Percentiles rank a stretch among this genome's conserved stretches.
Conservation (phyloP, 805 yeast species). For the Starmerella scarabaei region DNA sequence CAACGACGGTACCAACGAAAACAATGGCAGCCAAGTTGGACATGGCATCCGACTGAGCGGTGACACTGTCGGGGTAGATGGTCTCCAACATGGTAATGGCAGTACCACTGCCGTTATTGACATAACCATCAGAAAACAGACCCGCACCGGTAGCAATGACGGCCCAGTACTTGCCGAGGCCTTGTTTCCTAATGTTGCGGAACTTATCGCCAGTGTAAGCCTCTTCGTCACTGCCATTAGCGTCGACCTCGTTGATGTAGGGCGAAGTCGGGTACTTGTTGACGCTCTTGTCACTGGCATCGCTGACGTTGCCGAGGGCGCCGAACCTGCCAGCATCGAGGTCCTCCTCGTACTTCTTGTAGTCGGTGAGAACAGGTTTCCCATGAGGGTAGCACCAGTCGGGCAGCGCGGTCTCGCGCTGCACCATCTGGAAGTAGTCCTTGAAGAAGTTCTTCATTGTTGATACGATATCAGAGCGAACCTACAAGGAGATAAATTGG, state of each 20-base stretch:
- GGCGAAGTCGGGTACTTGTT: neutral
- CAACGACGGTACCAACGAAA: constrained; percentile 82
- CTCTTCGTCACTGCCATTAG: neutral
- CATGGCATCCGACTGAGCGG: constrained; percentile 53
- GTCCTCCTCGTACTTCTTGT: neutral
- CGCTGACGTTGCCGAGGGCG: neutral
- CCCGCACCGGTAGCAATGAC: constrained; percentile 84
- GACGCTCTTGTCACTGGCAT: neutral
- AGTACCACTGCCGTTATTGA: constrained; percentile 69
- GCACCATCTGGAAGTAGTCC: constrained; percentile 8
- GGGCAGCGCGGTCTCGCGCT: constrained; percentile 14
- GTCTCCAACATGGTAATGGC: constrained; percentile 55
- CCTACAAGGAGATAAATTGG: no score
- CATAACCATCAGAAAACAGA: constrained; percentile 83
- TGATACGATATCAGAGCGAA: neutral
- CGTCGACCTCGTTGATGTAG: neutral
- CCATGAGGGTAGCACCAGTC: constrained; percentile 4
- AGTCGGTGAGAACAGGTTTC: no score
- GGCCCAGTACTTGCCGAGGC: constrained; percentile 41
- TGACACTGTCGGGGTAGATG: constrained; percentile 49
- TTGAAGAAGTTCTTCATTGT: neutral
- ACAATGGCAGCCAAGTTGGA: constrained; percentile 77
- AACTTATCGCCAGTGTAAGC: neutral
- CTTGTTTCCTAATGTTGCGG: no score
- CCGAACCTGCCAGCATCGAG: neutral